phyloP scores from a whole-genome alignment of 1,284 basidiomycete species.

The Papiliotrema laurentii region DNA sequence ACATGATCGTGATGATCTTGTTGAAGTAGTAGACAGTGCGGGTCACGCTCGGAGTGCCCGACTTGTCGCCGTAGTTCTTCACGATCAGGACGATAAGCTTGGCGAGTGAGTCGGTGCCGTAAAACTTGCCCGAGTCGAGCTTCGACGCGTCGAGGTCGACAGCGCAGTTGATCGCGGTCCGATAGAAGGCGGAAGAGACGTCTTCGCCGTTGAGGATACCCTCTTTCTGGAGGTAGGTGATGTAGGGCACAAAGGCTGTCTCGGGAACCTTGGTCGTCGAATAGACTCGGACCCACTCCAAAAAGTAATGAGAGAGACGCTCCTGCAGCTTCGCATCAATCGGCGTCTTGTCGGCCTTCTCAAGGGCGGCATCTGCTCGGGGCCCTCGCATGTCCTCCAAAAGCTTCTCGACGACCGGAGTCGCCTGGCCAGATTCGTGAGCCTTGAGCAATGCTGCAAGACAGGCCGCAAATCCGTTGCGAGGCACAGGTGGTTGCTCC shows the following conservation, averaged over 20 bases:
- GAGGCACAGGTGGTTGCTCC: constrained; percentile 68
- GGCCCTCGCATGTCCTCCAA: constrained; percentile 37
- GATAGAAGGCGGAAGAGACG: constrained; percentile 95
- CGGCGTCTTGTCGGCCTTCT: constrained; percentile 26
- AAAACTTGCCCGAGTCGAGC: constrained; percentile 75
- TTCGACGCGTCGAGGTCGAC: constrained; percentile 88
- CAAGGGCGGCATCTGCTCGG: constrained; percentile 51
- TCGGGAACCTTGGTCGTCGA: constrained; percentile 70
- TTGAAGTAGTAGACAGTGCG: constrained; percentile 98
- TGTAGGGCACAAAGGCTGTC: constrained; percentile 95
- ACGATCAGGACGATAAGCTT: constrained; percentile 95
- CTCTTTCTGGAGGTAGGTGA: constrained; percentile 92
- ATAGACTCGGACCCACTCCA: constrained; percentile 91
- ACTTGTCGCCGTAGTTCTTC: constrained; percentile 81
- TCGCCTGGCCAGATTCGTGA: constrained; percentile 34
- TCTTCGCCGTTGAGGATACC: constrained; percentile 96
- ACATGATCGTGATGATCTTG: constrained; percentile 96
- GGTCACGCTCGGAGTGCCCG: constrained; percentile 70
- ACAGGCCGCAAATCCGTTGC: constrained; percentile 73
- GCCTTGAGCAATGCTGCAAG: constrained; percentile 72
- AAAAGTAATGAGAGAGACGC: constrained; percentile 57
- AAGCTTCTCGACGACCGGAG: constrained; percentile 41
- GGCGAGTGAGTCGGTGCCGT: constrained; percentile 92
- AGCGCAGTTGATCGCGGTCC: constrained; percentile 92
- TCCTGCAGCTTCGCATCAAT: constrained; percentile 50